Evolutionary conservation across 1,284 basidiomycete species (phyloP).

Genomic region (Cutaneotrichosporon arboriforme): DNA sequence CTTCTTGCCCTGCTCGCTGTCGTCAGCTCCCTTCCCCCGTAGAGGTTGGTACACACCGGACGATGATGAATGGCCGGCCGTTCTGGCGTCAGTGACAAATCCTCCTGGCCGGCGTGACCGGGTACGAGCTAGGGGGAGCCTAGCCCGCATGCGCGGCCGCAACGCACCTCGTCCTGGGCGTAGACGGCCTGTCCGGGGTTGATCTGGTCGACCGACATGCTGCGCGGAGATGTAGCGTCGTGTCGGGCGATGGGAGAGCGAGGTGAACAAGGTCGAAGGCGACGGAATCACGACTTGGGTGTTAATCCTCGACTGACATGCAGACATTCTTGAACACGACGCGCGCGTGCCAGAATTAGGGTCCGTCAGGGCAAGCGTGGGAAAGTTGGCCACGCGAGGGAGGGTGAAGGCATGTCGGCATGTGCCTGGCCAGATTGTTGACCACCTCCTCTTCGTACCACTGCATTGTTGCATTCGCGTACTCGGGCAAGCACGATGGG

Average conservation of each 20-base stretch:
- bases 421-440: conserved; percentile 1
- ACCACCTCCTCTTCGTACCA: neutral
- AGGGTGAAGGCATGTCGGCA: neutral
- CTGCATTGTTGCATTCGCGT: neutral
- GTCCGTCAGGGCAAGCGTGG: neutral
- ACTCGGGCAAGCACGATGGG: too few relatives aligned
- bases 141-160: too few relatives aligned
- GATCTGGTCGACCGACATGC: conserved; percentile 45
- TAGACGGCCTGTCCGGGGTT: conserved; percentile 64
- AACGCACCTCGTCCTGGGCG: conserved; percentile 76
- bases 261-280: conserved; percentile 11
- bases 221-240: conserved; percentile 5
- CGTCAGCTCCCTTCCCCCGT: conserved; percentile 1
- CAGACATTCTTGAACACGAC: conserved; percentile 3
- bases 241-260: neutral
- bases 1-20: conserved; percentile 84
- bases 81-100: conserved; percentile 55
- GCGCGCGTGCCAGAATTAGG: neutral
- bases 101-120: too few relatives aligned
- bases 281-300: conserved; percentile 1
- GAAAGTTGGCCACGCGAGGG: neutral
- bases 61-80: conserved; percentile 93
- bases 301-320: neutral
- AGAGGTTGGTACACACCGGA: conserved; percentile 49
- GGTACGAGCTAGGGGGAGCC: neutral